A percentile compares a stretch with the other conserved stretches of the same genome.
These are phyloP conservation scores for Sugiyamaella japonica DNA, from an alignment of 1,139 yeast species.

Conservation along the genomic window DNA sequence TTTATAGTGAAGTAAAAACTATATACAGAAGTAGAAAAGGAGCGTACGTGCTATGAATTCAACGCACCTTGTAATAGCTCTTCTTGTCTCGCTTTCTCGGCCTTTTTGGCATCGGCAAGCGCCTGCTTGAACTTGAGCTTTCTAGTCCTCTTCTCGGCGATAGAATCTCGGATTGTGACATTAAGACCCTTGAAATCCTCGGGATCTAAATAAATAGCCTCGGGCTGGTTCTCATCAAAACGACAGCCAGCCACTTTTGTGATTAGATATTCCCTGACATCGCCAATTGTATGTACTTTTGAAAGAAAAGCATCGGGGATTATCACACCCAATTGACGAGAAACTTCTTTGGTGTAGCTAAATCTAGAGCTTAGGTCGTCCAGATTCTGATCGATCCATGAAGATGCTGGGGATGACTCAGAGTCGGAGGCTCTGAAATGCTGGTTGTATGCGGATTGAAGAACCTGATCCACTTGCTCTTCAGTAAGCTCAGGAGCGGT, in stretches of 20 bases:
- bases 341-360: slow-evolving; percentile 56
- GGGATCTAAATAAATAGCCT: slow-evolving; percentile 64
- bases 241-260: slow-evolving; percentile 49
- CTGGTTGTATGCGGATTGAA: slow-evolving; percentile 17
- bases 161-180: slow-evolving; percentile 47
- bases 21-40: neutral
- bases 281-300: slow-evolving; percentile 48
- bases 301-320: slow-evolving; percentile 67
- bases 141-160: slow-evolving; percentile 44
- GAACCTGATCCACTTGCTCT: slow-evolving; percentile 27
- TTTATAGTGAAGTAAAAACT: too few species aligned
- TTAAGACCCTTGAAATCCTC: slow-evolving; percentile 52
- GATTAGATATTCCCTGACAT: slow-evolving; percentile 49
- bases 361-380: slow-evolving; percentile 50
- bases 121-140: slow-evolving; percentile 47
- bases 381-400: slow-evolving; percentile 15
- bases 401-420: too few species aligned
- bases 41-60: slow-evolving; percentile 17
- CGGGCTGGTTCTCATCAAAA: slow-evolving; percentile 69
- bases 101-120: slow-evolving; percentile 45
- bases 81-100: slow-evolving; percentile 44
- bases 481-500: slow-evolving; percentile 29
- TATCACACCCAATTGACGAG: slow-evolving; percentile 58
- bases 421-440: slow-evolving; percentile 3
- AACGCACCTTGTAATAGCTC: slow-evolving; percentile 41